Conservation (phyloP, 345 rosid species). For the Geranium brycei region DNA sequence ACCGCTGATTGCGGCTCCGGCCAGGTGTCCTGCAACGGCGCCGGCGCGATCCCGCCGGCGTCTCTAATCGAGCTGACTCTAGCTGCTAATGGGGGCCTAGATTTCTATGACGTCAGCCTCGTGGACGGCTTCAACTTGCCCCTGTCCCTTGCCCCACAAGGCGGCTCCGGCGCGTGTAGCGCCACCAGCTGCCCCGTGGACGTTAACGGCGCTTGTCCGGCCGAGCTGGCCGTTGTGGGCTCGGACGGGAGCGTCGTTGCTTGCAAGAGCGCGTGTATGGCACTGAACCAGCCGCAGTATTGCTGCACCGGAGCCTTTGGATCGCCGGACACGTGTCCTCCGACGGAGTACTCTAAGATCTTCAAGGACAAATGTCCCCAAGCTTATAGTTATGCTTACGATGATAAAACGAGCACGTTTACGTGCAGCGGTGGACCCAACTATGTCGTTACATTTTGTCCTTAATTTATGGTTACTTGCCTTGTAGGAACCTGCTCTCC, state of each 20-base stretch:
- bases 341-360: conserved; percentile 17
- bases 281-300: conserved; percentile 18
- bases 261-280: conserved; percentile 31
- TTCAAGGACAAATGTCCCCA: conserved; percentile 17
- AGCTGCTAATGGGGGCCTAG: conserved; percentile 7
- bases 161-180: conserved; percentile 14
- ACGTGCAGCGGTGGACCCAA: conserved; percentile 16
- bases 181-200: conserved; percentile 13
- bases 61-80: conserved; percentile 23
- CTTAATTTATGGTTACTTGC: neutral
- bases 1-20: conserved; percentile 29
- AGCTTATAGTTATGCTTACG: conserved; percentile 27
- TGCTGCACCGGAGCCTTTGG: conserved; percentile 21
- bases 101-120: conserved; percentile 26
- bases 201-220: conserved; percentile 23
- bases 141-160: conserved; percentile 20
- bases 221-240: conserved; percentile 15
- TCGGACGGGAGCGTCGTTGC: conserved; percentile 14
- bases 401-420: conserved; percentile 15
- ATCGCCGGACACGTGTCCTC: conserved; percentile 11
- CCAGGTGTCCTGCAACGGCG: conserved; percentile 19
- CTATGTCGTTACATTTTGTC: conserved; percentile 20
- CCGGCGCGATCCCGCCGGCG: conserved; percentile 20
- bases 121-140: conserved; percentile 39
- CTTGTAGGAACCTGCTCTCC: no score